Conservation (phyloP, 768 basidiomycete genomes). For the Fistulinella prunicolor region DNA sequence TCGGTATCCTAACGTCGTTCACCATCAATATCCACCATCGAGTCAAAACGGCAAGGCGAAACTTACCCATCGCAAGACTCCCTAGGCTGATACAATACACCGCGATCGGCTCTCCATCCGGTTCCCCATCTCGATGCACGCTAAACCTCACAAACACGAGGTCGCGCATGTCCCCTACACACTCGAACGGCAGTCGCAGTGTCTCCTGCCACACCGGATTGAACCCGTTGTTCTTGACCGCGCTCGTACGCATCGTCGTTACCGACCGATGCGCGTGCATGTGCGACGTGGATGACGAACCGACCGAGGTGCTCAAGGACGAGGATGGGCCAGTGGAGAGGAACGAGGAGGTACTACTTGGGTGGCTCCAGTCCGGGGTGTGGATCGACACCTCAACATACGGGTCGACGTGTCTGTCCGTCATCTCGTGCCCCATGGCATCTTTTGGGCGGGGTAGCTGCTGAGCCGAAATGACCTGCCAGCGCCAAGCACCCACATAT, state of each 20-base stretch:
- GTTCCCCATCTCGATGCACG: constrained; percentile 62
- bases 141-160: constrained; percentile 82
- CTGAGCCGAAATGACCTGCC: constrained; percentile 79
- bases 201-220: constrained; percentile 84
- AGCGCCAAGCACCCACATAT: background rate
- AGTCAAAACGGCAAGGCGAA: background rate
- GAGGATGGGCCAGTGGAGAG: constrained; percentile 11
- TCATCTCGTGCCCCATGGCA: constrained; percentile 55
- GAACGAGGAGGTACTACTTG: constrained; percentile 14
- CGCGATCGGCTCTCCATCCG: constrained; percentile 64
- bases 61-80: constrained; percentile 68
- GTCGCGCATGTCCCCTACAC: constrained; percentile 73
- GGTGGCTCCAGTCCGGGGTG: constrained; percentile 65
- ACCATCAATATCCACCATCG: background rate
- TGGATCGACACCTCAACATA: constrained; percentile 80
- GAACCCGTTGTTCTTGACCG: constrained; percentile 85
- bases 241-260: constrained; percentile 53
- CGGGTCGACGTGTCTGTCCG: constrained; percentile 62
- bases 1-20: constrained; percentile 61
- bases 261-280: constrained; percentile 41
- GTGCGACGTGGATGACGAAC: background rate
- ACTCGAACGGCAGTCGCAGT: constrained; percentile 70
- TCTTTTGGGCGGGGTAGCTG: constrained; percentile 79
- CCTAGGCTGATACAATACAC: constrained; percentile 72
- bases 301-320: constrained; percentile 2